Conservation (phyloP, 768 basidiomycete species). For the Lentinula raphanica region DNA sequence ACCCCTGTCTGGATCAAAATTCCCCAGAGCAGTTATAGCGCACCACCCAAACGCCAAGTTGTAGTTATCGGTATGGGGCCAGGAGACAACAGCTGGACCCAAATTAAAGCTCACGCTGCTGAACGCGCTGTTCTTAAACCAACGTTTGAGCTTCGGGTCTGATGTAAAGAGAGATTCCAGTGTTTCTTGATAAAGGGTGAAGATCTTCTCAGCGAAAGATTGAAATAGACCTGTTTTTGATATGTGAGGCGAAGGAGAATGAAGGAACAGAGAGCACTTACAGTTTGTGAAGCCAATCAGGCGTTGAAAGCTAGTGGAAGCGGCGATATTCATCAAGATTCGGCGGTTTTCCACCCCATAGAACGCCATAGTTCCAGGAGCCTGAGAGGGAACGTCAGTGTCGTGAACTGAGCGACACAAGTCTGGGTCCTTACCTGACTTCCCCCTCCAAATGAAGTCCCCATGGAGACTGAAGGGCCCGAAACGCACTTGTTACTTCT, state of each 20-base stretch:
- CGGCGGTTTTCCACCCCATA: background rate
- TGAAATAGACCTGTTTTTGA: background rate
- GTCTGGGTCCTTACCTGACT: background rate
- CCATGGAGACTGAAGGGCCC: background rate
- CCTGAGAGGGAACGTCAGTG: too few species aligned
- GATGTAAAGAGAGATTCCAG: background rate
- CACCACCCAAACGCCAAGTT: constrained; percentile 8
- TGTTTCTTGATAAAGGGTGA: background rate
- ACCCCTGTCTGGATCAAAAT: constrained; percentile 1
- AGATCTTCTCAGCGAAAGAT: background rate
- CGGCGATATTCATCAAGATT: background rate
- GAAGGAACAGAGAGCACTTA: background rate
- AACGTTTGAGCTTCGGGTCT: background rate
- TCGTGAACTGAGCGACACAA: background rate
- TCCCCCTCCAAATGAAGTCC: background rate
- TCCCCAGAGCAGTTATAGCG: constrained; percentile 2
- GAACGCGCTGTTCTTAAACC: background rate
- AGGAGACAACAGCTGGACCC: background rate
- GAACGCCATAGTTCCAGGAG: too few species aligned
- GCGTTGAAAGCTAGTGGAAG: background rate
- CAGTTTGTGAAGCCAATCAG: background rate
- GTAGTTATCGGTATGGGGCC: background rate
- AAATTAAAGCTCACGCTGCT: background rate
- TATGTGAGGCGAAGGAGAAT: background rate
- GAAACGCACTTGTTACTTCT: background rate